phyloP scores from a whole-genome alignment of 2,329 filamentous ascomycete species.

The Exophiala oligosperma region DNA sequence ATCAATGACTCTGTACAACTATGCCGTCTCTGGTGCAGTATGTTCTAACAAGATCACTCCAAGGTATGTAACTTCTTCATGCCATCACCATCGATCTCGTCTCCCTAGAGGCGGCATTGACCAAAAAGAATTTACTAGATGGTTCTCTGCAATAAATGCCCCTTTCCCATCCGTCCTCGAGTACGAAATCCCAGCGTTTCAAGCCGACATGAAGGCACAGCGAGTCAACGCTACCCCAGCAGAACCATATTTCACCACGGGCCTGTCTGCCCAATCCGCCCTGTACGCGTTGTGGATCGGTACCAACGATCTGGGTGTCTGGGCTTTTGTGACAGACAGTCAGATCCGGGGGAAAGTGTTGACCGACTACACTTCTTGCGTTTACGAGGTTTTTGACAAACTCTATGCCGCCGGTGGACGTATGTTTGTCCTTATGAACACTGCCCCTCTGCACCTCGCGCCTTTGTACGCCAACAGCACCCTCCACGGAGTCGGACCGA shows the following conservation, averaged over 20 bases:
- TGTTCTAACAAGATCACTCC: conserved; percentile 69
- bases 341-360: conserved; percentile 62
- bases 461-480: conserved; percentile 63
- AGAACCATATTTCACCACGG: conserved; percentile 16
- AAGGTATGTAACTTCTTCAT: conserved; percentile 5
- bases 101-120: conserved; percentile 28
- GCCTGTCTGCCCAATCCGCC: conserved; percentile 34
- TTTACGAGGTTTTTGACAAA: conserved; percentile 62
- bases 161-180: conserved; percentile 63
- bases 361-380: conserved; percentile 65
- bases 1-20: conserved; percentile 54
- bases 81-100: neutral
- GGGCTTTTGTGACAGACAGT: conserved; percentile 65
- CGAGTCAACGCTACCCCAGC: conserved; percentile 22
- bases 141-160: conserved; percentile 50
- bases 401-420: conserved; percentile 67
- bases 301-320: conserved; percentile 72
- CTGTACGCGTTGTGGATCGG: conserved; percentile 79
- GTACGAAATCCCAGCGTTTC: conserved; percentile 61
- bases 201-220: conserved; percentile 43
- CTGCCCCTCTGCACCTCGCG: conserved; percentile 64
- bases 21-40: conserved; percentile 71
- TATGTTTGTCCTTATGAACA: conserved; percentile 71
- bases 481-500: conserved; percentile 44
- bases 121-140: conserved; percentile 41